These are phyloP conservation scores for Fusarium vanettenii DNA, from an alignment of 2,329 filamentous ascomycete genomes.

Conservation along the genomic window DNA sequence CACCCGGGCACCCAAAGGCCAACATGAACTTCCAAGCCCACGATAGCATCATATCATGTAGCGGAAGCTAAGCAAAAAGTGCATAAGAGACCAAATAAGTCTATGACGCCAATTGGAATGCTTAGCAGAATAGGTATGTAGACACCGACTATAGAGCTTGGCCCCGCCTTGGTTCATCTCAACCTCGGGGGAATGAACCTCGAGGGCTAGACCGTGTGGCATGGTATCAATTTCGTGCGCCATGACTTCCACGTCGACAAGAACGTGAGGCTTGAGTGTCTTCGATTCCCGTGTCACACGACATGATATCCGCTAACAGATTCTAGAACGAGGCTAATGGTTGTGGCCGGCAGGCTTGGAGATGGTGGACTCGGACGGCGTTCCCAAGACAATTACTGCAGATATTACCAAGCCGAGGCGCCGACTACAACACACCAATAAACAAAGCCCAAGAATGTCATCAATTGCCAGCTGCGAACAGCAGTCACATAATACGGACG, in stretches of 20 bases:
- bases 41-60: not conserved
- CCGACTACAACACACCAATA: not conserved
- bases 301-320: not conserved
- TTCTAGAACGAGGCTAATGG: not conserved
- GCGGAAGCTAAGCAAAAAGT: not conserved
- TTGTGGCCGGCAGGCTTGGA: not conserved
- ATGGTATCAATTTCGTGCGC: not conserved
- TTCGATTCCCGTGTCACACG: not conserved
- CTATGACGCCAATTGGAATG: not conserved
- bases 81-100: not conserved
- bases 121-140: not conserved
- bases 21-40: not conserved
- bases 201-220: not conserved
- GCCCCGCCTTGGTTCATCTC: constrained; percentile 6
- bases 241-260: not conserved
- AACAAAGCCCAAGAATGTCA: not conserved
- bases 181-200: constrained; percentile 9
- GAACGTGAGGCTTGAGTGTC: not conserved
- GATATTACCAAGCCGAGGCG: not conserved
- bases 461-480: not conserved
- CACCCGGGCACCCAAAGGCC: not conserved
- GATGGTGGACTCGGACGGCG: not conserved
- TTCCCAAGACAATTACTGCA: not conserved
- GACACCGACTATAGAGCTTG: not conserved
- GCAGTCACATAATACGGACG: not conserved